Conservation (phyloP, 257 asterid species). For the Nicotiana tomentosiformis region DNA sequence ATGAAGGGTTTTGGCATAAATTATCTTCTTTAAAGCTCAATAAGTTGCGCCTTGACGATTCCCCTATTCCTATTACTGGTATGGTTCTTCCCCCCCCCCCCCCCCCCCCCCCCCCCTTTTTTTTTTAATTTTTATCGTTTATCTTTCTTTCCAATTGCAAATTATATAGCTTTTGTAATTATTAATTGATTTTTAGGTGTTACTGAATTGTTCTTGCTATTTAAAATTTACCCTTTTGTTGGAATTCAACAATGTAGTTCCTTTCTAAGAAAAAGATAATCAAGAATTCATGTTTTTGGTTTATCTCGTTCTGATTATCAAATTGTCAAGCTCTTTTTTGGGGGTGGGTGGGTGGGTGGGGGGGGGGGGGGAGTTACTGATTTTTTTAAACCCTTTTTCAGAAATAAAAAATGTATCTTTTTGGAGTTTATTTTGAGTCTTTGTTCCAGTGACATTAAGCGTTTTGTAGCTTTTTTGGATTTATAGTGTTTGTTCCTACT, state of each 20-base stretch:
- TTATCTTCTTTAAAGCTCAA: constrained; percentile 90
- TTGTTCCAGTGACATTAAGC: not conserved
- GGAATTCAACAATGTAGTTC: not conserved
- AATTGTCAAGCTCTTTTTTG: not conserved
- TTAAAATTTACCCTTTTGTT: not conserved
- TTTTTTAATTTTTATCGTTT: not conserved
- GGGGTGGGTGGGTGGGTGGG: not conserved
- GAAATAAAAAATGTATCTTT: not conserved
- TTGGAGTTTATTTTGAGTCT: not conserved
- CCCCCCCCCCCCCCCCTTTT: not conserved
- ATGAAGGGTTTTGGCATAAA: constrained; percentile 91
- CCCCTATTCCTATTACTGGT: constrained; percentile 89
- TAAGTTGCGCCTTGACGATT: constrained; percentile 83
- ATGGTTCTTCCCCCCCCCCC: constrained; percentile 1
- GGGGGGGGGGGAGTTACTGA: not conserved
- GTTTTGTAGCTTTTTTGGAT: not conserved
- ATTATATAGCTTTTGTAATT: not conserved
- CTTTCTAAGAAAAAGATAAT: not conserved
- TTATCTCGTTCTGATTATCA: not conserved
- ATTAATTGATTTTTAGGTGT: not conserved
- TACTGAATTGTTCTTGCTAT: not conserved
- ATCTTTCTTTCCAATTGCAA: not conserved
- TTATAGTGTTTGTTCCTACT: not conserved
- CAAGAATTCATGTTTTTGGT: too few relatives aligned
- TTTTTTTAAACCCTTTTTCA: not conserved